Conservation (phyloP, 2,329 filamentous ascomycete species). For the Penicillium sp. region DNA sequence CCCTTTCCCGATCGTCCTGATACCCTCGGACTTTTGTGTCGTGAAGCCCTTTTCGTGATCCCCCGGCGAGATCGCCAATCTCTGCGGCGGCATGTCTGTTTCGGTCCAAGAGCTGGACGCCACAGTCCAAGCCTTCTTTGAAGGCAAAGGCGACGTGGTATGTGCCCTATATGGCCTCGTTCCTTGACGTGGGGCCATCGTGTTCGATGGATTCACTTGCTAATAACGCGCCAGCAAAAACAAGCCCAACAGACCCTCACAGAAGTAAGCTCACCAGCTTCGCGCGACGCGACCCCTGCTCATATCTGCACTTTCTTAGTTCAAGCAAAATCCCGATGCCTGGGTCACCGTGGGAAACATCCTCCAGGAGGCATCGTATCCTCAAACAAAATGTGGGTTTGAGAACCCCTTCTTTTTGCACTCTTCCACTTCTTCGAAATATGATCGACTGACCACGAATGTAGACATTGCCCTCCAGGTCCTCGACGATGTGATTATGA, state of each 20-base stretch:
- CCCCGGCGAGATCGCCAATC: conserved; percentile 30
- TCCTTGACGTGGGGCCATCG: not conserved
- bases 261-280: conserved; percentile 62
- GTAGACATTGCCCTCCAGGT: conserved; percentile 91
- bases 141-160: conserved; percentile 91
- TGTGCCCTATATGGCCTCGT: conserved; percentile 33
- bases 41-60: conserved; percentile 20
- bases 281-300: not conserved
- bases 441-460: conserved; percentile 28
- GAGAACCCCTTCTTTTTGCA: not conserved
- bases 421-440: not conserved
- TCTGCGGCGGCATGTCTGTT: conserved; percentile 55
- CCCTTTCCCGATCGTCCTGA: conserved; percentile 1
- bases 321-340: conserved; percentile 97
- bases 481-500: conserved; percentile 97
- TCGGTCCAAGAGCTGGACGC: conserved; percentile 93
- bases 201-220: conserved; percentile 1
- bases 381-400: conserved; percentile 88
- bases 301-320: conserved; percentile 54
- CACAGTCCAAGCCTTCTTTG: conserved; percentile 95
- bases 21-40: conserved; percentile 8
- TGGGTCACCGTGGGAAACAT: conserved; percentile 98
- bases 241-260: conserved; percentile 89
- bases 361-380: conserved; percentile 85
- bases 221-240: conserved; percentile 70